Evolutionary conservation across 352 stramenopile genomes (phyloP), one percentile per base, ranked within the genome.

Genomic region (Pythium angustatum): DNA sequence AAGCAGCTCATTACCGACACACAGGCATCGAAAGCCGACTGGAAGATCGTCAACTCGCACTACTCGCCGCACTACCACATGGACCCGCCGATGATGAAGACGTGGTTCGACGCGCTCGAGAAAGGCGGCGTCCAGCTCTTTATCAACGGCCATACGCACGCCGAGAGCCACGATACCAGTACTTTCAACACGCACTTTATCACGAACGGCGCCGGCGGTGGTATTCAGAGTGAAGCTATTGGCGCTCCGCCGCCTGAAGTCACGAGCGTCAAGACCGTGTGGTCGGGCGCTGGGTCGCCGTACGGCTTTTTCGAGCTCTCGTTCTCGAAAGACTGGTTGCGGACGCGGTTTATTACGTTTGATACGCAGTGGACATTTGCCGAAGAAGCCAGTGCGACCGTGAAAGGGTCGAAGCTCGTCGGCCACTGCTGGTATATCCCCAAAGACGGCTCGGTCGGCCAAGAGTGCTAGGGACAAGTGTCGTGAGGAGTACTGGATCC

Each of bases 21-120:
- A 5, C 75, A 78, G 14, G 63, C 73, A 41, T 93, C 83, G 9
- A 91, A 58, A 14, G 85, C 85, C 2, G 88, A 82, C 34, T 94
- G 84, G 81, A 94, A 94, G 71, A 85, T 94, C 43, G 81, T 94
- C 49, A 94, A 94, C 68, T 85, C 74, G 36, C 85, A 93, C 72
- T 94, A 94, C 73, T 87, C 71, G 8, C 82, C 86, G 5, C 87
- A 90, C 56, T 75, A 82, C 53, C 85, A 94, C 72, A 89, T 88
- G 58, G 73, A 81, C 19, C 71, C 79, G 24, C 34, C 56, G 2
- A 73, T 76, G 28, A 83, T 83, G 73, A 72, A 85, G 28, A 79
- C 73, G 58, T 94, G 85, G 85, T 80, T 82, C 19, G 60, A 79
- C 4, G 64, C 83, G 12, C 70, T 90, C 12, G 43, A 83, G 9